A percentile compares a stretch with the other conserved stretches of the same genome.
Evolutionary conservation across 305 asterid genomes (phyloP).

Genomic region (Euphrasia arctica): DNA sequence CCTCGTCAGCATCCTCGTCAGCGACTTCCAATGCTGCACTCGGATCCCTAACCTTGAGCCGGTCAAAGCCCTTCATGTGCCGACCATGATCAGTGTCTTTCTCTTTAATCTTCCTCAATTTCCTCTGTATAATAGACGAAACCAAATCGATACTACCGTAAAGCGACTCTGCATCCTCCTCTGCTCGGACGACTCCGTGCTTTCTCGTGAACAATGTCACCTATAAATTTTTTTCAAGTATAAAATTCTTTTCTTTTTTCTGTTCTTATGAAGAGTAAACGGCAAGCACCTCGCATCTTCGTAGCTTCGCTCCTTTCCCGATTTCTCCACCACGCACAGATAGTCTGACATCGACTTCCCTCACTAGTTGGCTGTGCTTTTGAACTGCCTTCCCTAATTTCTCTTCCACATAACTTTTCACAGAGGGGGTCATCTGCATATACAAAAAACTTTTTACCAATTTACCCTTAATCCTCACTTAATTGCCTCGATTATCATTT

Average conservation of each 20-base stretch:
- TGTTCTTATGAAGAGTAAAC: neutral
- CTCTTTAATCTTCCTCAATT: slow-evolving; percentile 94
- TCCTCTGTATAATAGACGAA: slow-evolving; percentile 76
- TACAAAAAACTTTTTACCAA: no score
- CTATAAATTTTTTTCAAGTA: slow-evolving; percentile 29
- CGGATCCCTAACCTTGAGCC: slow-evolving; percentile 65
- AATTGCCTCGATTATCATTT: no score
- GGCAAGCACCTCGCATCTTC: slow-evolving; percentile 74
- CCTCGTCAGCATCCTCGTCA: slow-evolving; percentile 43
- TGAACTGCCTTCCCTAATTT: slow-evolving; percentile 86
- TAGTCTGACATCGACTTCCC: slow-evolving; percentile 89
- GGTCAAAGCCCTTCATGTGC: slow-evolving; percentile 82
- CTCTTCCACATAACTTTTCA: slow-evolving; percentile 80
- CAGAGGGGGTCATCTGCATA: slow-evolving; percentile 60
- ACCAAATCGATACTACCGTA: slow-evolving; percentile 83
- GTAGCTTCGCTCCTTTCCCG: slow-evolving; percentile 79
- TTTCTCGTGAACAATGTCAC: slow-evolving; percentile 84
- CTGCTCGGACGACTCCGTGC: slow-evolving; percentile 92
- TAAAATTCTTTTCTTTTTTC: no score
- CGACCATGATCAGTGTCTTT: slow-evolving; percentile 91
- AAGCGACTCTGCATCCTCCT: slow-evolving; percentile 78
- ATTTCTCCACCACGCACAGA: slow-evolving; percentile 94
- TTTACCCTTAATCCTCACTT: no score
- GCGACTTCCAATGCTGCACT: slow-evolving; percentile 24
- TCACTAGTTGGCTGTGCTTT: slow-evolving; percentile 80